Conservation (phyloP, 2,329 filamentous ascomycete genomes). For the Aaosphaeria arxii region DNA sequence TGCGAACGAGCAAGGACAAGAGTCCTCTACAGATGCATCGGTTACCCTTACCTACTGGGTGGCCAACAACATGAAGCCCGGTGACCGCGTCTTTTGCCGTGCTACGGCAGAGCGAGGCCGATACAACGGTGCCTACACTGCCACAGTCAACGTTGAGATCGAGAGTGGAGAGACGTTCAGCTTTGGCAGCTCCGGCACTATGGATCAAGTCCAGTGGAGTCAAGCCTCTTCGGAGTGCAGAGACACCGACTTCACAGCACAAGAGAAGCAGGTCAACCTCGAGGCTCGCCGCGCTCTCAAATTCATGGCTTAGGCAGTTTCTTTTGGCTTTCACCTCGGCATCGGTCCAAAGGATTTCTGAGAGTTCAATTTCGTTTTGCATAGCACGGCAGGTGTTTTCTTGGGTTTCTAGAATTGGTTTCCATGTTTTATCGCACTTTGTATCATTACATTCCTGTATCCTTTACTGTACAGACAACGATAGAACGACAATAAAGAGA, state of each 20-base stretch:
- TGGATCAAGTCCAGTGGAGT: slow-evolving; percentile 14
- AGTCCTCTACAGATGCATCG: background rate
- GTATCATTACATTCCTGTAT: too few relatives aligned
- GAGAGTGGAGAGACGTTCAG: slow-evolving; percentile 11
- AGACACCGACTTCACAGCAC: slow-evolving; percentile 2
- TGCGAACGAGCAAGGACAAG: slow-evolving; percentile 3
- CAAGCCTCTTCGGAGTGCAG: slow-evolving; percentile 12
- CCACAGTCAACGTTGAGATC: slow-evolving; percentile 11
- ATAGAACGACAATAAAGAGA: too few relatives aligned
- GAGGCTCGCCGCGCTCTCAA: slow-evolving; percentile 3
- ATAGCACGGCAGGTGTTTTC: too few relatives aligned
- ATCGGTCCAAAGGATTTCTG: too few relatives aligned
- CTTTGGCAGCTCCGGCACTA: slow-evolving; percentile 9
- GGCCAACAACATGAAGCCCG: slow-evolving; percentile 8
- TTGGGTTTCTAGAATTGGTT: too few relatives aligned
- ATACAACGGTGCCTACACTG: slow-evolving; percentile 10
- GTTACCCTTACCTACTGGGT: slow-evolving; percentile 9
- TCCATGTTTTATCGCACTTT: too few relatives aligned
- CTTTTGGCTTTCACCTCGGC: too few relatives aligned
- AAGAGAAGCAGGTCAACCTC: too few relatives aligned
- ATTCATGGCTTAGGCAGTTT: slow-evolving; percentile 4
- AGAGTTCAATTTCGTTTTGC: too few relatives aligned
- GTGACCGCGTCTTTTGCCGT: slow-evolving; percentile 12
- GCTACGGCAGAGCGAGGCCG: slow-evolving; percentile 10
- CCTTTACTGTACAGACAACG: too few relatives aligned